phyloP scores from a whole-genome alignment of 208 protist genomes.

The Novymonas esmeraldas region DNA sequence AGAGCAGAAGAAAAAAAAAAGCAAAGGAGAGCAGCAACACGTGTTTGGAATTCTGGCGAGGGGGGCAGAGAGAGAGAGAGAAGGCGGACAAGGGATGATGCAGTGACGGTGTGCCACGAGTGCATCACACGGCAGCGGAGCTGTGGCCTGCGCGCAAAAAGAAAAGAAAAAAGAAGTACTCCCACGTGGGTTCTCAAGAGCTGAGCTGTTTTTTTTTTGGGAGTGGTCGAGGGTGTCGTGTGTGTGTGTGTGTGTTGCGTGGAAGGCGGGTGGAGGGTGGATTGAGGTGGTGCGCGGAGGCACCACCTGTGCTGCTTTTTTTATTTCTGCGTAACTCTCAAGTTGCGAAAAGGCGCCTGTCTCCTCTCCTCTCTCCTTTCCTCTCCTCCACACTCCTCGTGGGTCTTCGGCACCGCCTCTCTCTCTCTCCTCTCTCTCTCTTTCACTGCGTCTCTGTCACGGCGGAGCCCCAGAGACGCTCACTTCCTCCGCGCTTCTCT shows the following conservation, averaged over 20 bases:
- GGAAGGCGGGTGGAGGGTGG: slow-evolving; percentile 73
- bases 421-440: background rate
- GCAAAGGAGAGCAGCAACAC: no score
- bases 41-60: no score
- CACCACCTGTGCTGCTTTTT: background rate
- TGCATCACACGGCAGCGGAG: no score
- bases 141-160: no score
- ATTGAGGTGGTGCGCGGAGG: background rate
- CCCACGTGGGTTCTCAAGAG: no score
- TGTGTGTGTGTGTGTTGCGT: slow-evolving; percentile 25
- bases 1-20: no score
- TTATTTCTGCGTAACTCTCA: background rate
- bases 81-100: background rate
- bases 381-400: background rate
- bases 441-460: slow-evolving; percentile 1
- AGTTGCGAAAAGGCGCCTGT: background rate
- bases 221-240: no score
- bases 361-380: background rate
- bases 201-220: no score
- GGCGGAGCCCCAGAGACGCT: no score
- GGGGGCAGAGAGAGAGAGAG: background rate
- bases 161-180: no score
- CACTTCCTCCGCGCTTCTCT: background rate
- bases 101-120: no score
- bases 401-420: background rate